Conservation (phyloP, 1,284 basidiomycete genomes). For the Ganoderma boninense region DNA sequence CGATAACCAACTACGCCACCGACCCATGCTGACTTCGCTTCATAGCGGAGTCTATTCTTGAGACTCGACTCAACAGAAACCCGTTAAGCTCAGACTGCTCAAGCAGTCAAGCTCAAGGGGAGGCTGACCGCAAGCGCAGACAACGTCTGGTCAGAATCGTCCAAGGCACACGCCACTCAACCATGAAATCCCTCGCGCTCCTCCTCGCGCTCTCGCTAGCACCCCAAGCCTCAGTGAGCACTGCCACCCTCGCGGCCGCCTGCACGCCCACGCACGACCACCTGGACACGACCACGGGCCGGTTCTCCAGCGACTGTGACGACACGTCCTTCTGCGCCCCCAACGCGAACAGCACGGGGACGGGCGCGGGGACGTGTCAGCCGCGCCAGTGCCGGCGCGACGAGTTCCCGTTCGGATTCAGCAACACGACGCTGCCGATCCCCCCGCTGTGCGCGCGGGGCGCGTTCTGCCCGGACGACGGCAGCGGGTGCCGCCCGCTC, state of each 20-base stretch:
- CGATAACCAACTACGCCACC: constrained; percentile 84
- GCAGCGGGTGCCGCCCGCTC: constrained; percentile 62
- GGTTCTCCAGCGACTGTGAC: constrained; percentile 71
- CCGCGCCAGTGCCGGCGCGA: constrained; percentile 66
- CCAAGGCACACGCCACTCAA: not conserved
- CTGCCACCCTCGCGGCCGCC: constrained; percentile 33
- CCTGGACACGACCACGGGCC: constrained; percentile 65
- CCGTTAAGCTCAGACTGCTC: too few species aligned
- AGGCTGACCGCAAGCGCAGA: not conserved
- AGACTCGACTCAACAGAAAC: too few species aligned
- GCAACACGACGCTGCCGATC: constrained; percentile 47
- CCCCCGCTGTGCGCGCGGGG: constrained; percentile 66
- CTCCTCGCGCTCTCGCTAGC: not conserved
- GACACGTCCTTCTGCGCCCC: constrained; percentile 65
- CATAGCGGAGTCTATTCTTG: too few species aligned
- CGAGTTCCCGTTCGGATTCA: constrained; percentile 68
- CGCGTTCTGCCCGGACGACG: constrained; percentile 78
- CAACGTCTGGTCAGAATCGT: not conserved
- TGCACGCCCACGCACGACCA: constrained; percentile 54
- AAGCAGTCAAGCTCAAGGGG: not conserved
- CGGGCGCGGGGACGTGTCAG: constrained; percentile 56
- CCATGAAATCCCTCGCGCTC: not conserved
- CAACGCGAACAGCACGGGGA: not conserved
- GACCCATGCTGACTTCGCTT: constrained; percentile 21
- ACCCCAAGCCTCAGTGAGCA: not conserved